A percentile compares a stretch with the other conserved stretches of the same genome.
Evolutionary conservation across 2,329 filamentous ascomycete genomes (phyloP).

Genomic region (Blastomyces percursus): DNA sequence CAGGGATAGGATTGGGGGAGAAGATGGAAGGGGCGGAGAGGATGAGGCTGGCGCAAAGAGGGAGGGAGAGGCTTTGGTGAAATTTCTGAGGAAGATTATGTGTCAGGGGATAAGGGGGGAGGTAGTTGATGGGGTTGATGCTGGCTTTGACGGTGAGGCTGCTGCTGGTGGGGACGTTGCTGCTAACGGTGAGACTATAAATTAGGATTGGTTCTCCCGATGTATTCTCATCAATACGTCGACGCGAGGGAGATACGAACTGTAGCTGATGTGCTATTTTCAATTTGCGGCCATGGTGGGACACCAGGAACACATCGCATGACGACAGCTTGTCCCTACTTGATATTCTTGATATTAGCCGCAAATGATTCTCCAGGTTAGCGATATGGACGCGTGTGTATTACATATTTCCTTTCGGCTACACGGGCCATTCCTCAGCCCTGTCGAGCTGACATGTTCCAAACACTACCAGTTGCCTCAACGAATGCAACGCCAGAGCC

Average conservation of each 20-base stretch:
- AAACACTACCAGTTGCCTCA: neutral
- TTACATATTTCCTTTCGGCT: neutral
- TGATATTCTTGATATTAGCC: neutral
- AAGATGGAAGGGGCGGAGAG: neutral
- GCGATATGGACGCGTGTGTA: neutral
- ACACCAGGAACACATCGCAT: neutral
- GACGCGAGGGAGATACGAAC: neutral
- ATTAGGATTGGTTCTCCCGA: neutral
- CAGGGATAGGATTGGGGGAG: conserved; percentile 2
- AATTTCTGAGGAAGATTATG: conserved; percentile 6
- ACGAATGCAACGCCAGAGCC: neutral
- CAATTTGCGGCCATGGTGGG: neutral
- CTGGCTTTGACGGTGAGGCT: neutral
- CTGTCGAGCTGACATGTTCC: too few species aligned
- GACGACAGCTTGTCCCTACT: neutral
- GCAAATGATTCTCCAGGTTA: neutral
- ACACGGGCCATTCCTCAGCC: neutral
- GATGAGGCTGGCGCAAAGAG: neutral
- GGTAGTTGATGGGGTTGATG: neutral
- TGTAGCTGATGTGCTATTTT: neutral
- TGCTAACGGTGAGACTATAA: neutral
- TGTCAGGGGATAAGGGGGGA: neutral
- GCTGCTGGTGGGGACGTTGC: neutral
- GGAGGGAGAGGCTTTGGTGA: conserved; percentile 4
- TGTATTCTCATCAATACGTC: neutral